Percentiles rank a stretch among this genome's conserved stretches.
Evolutionary conservation across 1,284 basidiomycete genomes (phyloP).

Genomic region (Pseudozyma sp.): DNA sequence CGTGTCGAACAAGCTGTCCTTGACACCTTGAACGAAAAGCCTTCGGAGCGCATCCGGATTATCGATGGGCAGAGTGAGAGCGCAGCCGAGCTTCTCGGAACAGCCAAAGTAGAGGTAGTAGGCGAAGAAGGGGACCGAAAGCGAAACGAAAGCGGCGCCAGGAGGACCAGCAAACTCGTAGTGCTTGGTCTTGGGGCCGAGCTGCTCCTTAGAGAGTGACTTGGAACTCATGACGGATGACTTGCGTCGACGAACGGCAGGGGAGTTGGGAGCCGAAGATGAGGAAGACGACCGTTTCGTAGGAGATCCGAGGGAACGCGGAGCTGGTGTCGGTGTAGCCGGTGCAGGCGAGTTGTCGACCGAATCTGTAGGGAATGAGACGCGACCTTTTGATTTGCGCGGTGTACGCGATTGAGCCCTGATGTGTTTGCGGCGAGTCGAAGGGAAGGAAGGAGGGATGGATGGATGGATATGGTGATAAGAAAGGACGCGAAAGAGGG

Average conservation of each 20-base stretch:
- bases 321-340: slow-evolving; percentile 34
- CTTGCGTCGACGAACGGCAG: slow-evolving; percentile 30
- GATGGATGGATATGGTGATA: background rate
- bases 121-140: slow-evolving; percentile 79
- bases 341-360: slow-evolving; percentile 39
- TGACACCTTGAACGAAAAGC: slow-evolving; percentile 39
- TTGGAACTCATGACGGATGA: slow-evolving; percentile 45
- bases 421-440: background rate
- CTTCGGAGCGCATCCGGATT: slow-evolving; percentile 38
- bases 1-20: slow-evolving; percentile 77
- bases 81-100: slow-evolving; percentile 74
- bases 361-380: slow-evolving; percentile 36
- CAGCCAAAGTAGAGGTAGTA: slow-evolving; percentile 89
- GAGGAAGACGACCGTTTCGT: slow-evolving; percentile 22
- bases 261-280: slow-evolving; percentile 25
- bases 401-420: slow-evolving; percentile 47
- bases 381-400: slow-evolving; percentile 32
- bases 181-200: slow-evolving; percentile 72
- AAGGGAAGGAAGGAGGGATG: background rate
- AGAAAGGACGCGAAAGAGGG: background rate
- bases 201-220: slow-evolving; percentile 53
- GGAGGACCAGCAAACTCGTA: slow-evolving; percentile 89
- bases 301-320: slow-evolving; percentile 26
- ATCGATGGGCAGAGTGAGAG: slow-evolving; percentile 49
- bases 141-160: slow-evolving; percentile 80